phyloP scores from a whole-genome alignment of 129 eudicot genomes.

The Oenanthe sinensis region DNA sequence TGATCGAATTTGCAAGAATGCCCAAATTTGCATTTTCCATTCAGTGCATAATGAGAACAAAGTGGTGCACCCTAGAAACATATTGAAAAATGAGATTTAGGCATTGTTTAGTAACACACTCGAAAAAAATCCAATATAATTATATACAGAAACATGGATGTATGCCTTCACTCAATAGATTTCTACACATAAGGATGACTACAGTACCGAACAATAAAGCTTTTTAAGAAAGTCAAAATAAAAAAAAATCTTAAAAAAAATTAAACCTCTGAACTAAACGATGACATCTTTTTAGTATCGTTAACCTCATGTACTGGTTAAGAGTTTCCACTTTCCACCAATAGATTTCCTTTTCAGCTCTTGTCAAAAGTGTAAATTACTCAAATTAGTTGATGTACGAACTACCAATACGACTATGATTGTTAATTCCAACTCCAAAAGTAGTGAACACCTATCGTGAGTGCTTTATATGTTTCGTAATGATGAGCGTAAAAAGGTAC shows the following conservation, averaged over 20 bases:
- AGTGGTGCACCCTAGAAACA: conserved; percentile 62
- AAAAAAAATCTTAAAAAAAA: background rate
- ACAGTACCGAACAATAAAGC: background rate
- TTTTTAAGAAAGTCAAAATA: background rate
- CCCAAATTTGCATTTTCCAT: conserved; percentile 81
- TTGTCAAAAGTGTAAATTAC: background rate
- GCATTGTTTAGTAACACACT: background rate
- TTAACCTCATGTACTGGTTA: background rate
- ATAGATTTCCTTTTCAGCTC: background rate
- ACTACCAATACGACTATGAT: background rate
- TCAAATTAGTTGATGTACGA: no score
- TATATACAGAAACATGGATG: background rate
- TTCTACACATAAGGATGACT: background rate
- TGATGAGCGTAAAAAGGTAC: no score
- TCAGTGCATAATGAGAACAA: conserved; percentile 69
- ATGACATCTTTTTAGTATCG: background rate
- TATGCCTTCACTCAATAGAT: background rate
- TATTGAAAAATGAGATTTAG: background rate
- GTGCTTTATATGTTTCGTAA: no score
- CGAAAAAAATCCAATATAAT: background rate
- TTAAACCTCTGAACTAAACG: background rate
- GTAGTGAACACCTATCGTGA: no score
- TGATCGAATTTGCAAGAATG: conserved; percentile 82
- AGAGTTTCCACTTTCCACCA: background rate
- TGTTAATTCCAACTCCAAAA: no score